These are phyloP conservation scores for Brassica carinata DNA, from an alignment of 345 rosid species.

Conservation along the genomic window DNA sequence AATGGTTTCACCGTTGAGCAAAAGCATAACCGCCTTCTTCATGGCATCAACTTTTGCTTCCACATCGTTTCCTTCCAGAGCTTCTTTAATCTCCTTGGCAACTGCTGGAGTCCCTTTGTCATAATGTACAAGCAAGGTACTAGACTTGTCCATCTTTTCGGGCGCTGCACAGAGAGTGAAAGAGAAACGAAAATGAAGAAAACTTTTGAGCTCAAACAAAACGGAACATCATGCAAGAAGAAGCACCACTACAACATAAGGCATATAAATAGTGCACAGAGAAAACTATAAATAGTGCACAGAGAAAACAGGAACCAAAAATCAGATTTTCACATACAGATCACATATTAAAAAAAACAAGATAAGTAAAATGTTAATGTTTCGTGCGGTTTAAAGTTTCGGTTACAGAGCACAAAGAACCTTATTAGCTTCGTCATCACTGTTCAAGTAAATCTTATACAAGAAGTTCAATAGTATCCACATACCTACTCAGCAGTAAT, in stretches of 20 bases:
- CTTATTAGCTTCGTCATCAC: constrained; percentile 1
- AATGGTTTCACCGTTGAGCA: constrained; percentile 86
- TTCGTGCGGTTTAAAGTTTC: not conserved
- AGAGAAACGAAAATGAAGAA: not conserved
- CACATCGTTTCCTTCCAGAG: constrained; percentile 81
- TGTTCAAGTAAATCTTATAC: not conserved
- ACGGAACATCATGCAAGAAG: not conserved
- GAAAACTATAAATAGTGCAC: not conserved
- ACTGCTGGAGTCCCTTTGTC: constrained; percentile 86
- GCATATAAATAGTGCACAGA: not conserved
- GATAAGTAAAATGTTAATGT: not conserved
- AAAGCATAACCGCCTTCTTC: constrained; percentile 87
- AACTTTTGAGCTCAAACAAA: constrained; percentile 9
- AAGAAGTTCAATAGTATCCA: not conserved
- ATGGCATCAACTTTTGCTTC: constrained; percentile 72
- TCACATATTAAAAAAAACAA: constrained; percentile 11
- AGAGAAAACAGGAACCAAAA: constrained; percentile 6
- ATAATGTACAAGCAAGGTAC: constrained; percentile 76
- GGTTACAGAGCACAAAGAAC: constrained; percentile 7
- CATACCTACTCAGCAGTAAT: not conserved
- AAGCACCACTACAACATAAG: not conserved
- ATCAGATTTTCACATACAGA: constrained; percentile 8
- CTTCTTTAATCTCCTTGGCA: constrained; percentile 89
- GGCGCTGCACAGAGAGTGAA: constrained; percentile 10
- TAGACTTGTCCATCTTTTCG: constrained; percentile 71